These are phyloP conservation scores for Lachancea sp. DNA, from an alignment of 805 yeast species.

Conservation along the genomic window DNA sequence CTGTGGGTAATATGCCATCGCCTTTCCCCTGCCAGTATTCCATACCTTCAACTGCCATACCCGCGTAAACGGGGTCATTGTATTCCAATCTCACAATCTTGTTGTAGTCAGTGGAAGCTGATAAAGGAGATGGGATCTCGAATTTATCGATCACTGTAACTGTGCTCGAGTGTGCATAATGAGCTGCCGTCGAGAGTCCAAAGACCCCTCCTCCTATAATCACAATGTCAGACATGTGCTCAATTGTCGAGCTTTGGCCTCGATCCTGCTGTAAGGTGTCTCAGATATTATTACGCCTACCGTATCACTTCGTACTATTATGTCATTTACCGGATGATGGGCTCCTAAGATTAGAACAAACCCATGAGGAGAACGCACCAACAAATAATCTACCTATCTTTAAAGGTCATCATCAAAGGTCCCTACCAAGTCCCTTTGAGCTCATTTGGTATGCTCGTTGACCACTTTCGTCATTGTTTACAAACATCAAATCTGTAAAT, in stretches of 20 bases:
- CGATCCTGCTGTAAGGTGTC: too few species aligned
- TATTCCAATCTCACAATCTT: slow-evolving; percentile 46
- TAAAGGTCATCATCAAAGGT: too few species aligned
- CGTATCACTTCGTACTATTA: background rate
- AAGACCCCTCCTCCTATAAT: slow-evolving; percentile 40
- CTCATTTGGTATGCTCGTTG: too few species aligned
- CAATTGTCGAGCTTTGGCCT: too few species aligned
- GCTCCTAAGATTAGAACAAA: too few species aligned
- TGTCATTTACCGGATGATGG: too few species aligned
- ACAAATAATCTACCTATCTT: too few species aligned
- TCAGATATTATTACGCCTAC: too few species aligned
- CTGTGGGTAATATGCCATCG: slow-evolving; percentile 5
- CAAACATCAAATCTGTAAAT: too few species aligned
- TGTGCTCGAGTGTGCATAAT: slow-evolving; percentile 30
- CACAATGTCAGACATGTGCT: slow-evolving; percentile 13
- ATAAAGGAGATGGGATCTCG: slow-evolving; percentile 39
- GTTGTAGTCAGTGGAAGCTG: slow-evolving; percentile 45
- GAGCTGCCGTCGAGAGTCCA: slow-evolving; percentile 41
- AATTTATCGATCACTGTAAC: slow-evolving; percentile 38
- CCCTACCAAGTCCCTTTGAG: too few species aligned
- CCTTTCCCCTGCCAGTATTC: slow-evolving; percentile 32
- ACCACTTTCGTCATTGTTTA: too few species aligned
- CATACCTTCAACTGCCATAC: slow-evolving; percentile 41
- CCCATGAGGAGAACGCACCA: too few species aligned
- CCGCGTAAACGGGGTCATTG: slow-evolving; percentile 37